These are phyloP conservation scores for Radiomyces spectabilis DNA, from an alignment of 192 early-diverging fungal genomes.

Conservation along the genomic window DNA sequence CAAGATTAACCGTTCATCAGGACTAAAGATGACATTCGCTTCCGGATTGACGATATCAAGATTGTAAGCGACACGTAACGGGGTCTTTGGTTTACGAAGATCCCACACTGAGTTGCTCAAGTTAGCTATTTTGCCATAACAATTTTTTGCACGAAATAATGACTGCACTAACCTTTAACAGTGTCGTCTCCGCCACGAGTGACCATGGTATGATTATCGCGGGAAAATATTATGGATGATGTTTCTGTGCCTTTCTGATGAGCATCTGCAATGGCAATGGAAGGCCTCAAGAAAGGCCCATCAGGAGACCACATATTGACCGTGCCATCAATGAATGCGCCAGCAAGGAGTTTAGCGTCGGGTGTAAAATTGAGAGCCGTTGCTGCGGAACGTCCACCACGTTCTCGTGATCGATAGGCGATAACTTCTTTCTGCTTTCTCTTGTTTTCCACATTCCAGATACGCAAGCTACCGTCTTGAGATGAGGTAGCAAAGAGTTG, in stretches of 20 bases:
- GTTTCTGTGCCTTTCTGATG: constrained; percentile 64
- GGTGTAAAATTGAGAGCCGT: constrained; percentile 63
- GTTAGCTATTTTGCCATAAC: background rate
- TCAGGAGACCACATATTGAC: constrained; percentile 69
- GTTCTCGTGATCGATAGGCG: constrained; percentile 61
- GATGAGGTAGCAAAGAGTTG: constrained; percentile 69
- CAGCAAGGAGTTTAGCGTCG: constrained; percentile 66
- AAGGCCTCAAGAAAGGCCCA: constrained; percentile 55
- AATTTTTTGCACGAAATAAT: background rate
- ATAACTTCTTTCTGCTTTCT: constrained; percentile 71
- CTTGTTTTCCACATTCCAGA: constrained; percentile 78
- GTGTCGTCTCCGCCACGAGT: constrained; percentile 80
- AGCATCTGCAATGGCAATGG: constrained; percentile 54
- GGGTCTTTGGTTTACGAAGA: constrained; percentile 61
- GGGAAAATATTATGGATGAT: constrained; percentile 61
- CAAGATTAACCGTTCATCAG: constrained; percentile 70
- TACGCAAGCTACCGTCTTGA: constrained; percentile 72
- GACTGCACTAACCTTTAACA: constrained; percentile 56
- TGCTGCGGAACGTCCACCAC: constrained; percentile 61
- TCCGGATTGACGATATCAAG: constrained; percentile 65
- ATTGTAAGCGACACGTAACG: constrained; percentile 46
- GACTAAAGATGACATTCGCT: constrained; percentile 76
- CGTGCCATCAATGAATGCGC: constrained; percentile 66
- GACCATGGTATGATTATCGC: constrained; percentile 55
- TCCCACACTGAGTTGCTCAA: constrained; percentile 70